Evolutionary conservation across 805 yeast genomes (phyloP), one percentile per base, ranked within the genome.

Genomic region (Lachancea lanzarotensis): DNA sequence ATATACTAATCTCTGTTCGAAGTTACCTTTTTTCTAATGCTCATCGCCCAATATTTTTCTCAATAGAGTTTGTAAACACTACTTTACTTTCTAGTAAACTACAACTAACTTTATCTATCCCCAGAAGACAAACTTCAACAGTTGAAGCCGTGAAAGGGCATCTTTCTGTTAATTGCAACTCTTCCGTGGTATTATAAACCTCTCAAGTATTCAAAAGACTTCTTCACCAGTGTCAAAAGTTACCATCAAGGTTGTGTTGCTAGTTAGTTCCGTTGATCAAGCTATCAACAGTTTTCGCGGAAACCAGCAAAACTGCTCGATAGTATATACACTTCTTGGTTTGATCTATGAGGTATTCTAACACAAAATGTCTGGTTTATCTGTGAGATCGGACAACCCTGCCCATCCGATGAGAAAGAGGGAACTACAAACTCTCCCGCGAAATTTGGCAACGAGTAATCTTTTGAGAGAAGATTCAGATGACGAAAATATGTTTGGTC

Each of bases 401-500:
- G 19, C 45, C 5, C 18, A 30, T 17, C 13, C 40, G 3, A 20
- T 34, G 9, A 19, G 22, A 13, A 40, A 10, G 13, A 22, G 43
- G 15, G 36, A 25, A 13, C n/a, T 25, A 13, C 22, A 15, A 13
- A 30, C 13, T 33, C 43, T 26, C 25, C 32, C 43, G 32, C 43
- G 43, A 33, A 40, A 13, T 18, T 5, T 33, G 22, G 22, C 19
- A 29, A 25, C 25, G 12, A 32, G 22, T 32, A 20, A 27, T 16
- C 2, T 12, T 26, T 20, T 33, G n/a, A 27, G 18, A 18, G 45
- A 46, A 17, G 42, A 43, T 40, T 53, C 57, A 16, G 61, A 57
- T 35, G 65, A 61, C 40, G 66, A 59, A 34, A 50, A 58, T 35
- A 40, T 55, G 17, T 42, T 50, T 26, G 59, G 56, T 1, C 59